A percentile compares a stretch with the other conserved stretches of the same genome.
phyloP scores from a whole-genome alignment of 768 basidiomycete genomes.

The Clavulina sp. region DNA sequence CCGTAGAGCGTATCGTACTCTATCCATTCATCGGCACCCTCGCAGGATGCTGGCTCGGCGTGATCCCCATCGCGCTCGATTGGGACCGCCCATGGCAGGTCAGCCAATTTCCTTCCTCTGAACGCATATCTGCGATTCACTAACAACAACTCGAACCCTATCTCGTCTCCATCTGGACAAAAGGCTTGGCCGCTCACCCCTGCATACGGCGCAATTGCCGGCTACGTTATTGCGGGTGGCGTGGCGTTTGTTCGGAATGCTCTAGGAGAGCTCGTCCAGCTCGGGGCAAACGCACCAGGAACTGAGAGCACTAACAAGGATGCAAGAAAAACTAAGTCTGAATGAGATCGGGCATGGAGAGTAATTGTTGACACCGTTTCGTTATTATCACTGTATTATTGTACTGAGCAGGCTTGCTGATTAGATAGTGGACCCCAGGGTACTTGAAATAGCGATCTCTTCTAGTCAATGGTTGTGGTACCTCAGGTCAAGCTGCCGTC shows the following conservation, averaged over 20 bases:
- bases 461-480: too few species aligned
- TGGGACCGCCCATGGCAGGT: conserved; percentile 99
- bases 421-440: too few species aligned
- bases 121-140: conserved; percentile 2
- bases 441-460: too few species aligned
- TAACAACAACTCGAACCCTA: conserved; percentile 1
- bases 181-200: conserved; percentile 76
- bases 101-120: conserved; percentile 16
- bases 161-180: neutral
- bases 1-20: conserved; percentile 58
- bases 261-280: conserved; percentile 6
- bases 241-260: conserved; percentile 31
- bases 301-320: too few species aligned
- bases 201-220: conserved; percentile 49
- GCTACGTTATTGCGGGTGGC: conserved; percentile 46
- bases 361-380: too few species aligned
- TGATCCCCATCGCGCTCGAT: conserved; percentile 75
- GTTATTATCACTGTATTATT: too few species aligned
- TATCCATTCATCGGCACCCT: conserved; percentile 61
- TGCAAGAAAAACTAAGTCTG: neutral
- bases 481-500: too few species aligned
- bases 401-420: too few species aligned
- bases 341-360: neutral
- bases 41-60: conserved; percentile 65
- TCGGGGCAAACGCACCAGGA: neutral